Conservation (phyloP, 2,329 filamentous ascomycete genomes). For the Scleromitrula shiraiana region DNA sequence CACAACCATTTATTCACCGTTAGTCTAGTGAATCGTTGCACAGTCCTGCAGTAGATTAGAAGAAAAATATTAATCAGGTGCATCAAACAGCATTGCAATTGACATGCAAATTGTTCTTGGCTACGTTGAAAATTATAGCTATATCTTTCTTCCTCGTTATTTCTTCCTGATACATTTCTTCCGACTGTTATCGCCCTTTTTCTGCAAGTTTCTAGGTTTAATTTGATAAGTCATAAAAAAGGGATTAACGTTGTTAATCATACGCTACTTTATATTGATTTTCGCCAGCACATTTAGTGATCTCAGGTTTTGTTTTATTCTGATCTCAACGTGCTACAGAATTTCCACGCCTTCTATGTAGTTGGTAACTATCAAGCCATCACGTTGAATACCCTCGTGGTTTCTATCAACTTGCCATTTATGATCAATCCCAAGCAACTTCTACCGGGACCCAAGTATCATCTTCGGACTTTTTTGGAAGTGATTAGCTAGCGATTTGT, state of each 20-base stretch:
- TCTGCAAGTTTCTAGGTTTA: background rate
- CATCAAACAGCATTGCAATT: too few relatives aligned
- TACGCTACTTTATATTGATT: background rate
- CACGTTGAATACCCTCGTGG: slow-evolving; percentile 1
- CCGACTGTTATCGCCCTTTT: too few relatives aligned
- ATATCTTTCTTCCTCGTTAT: background rate
- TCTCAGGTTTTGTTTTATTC: background rate
- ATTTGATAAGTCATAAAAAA: background rate
- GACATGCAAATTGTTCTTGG: too few relatives aligned
- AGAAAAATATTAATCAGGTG: too few relatives aligned
- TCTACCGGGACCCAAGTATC: background rate
- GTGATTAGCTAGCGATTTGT: background rate
- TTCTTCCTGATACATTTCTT: too few relatives aligned
- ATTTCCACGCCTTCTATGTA: background rate
- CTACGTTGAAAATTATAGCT: too few relatives aligned
- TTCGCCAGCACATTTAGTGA: background rate
- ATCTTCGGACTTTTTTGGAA: background rate
- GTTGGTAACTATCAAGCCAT: background rate
- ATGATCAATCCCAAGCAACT: slow-evolving; percentile 1
- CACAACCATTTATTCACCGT: too few relatives aligned
- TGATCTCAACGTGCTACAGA: background rate
- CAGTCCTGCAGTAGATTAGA: too few relatives aligned
- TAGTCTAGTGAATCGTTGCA: too few relatives aligned
- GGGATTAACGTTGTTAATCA: background rate
- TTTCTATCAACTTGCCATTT: background rate